A percentile compares a stretch with the other conserved stretches of the same genome.
phyloP scores from a whole-genome alignment of 2,329 filamentous ascomycete species.

The Aspergillus neotritici region DNA sequence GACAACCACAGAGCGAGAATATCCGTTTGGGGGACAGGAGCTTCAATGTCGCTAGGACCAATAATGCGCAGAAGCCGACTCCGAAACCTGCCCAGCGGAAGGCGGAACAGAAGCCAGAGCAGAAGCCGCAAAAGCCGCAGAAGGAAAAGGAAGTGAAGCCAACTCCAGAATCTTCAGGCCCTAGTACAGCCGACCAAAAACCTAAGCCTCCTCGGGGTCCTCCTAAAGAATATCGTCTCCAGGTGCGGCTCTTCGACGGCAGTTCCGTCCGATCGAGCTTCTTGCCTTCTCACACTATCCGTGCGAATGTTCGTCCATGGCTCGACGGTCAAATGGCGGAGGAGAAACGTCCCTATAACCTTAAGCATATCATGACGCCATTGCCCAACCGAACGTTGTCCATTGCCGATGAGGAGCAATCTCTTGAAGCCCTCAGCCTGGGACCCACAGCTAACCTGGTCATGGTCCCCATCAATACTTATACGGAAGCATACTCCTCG shows the following conservation, averaged over 20 bases:
- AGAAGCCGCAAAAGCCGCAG: conserved; percentile 57
- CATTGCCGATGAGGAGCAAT: conserved; percentile 65
- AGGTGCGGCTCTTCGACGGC: conserved; percentile 79
- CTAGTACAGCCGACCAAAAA: background rate
- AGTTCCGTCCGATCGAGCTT: conserved; percentile 71
- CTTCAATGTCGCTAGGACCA: too few relatives aligned
- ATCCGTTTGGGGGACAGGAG: too few relatives aligned
- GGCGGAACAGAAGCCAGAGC: conserved; percentile 44
- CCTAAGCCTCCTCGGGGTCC: conserved; percentile 15
- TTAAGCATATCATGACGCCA: conserved; percentile 78
- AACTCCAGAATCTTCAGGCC: conserved; percentile 8
- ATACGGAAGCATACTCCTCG: conserved; percentile 53
- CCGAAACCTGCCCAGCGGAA: conserved; percentile 13
- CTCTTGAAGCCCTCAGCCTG: conserved; percentile 64
- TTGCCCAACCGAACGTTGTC: conserved; percentile 69
- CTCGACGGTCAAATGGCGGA: conserved; percentile 60
- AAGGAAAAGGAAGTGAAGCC: conserved; percentile 60
- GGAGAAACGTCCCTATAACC: conserved; percentile 63
- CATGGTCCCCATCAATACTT: conserved; percentile 64
- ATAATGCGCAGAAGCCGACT: background rate
- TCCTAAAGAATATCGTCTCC: conserved; percentile 54
- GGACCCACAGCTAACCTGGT: conserved; percentile 77
- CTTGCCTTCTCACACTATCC: conserved; percentile 56
- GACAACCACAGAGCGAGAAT: background rate
- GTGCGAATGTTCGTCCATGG: conserved; percentile 66